These are phyloP conservation scores for Dioszegia crocea DNA, from an alignment of 768 basidiomycete species.

Conservation along the genomic window DNA sequence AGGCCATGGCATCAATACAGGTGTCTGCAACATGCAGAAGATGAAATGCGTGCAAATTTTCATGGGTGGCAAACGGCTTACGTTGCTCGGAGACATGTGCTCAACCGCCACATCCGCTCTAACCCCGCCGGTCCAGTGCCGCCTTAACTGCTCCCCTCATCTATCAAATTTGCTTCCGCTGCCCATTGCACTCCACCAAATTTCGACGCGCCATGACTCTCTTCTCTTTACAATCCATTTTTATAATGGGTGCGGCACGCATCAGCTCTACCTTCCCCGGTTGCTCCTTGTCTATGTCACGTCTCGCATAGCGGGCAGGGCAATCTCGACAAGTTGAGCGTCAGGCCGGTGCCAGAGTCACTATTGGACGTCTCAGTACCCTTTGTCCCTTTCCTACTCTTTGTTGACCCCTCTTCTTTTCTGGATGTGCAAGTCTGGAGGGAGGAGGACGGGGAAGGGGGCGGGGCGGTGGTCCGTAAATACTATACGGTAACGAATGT, in stretches of 20 bases:
- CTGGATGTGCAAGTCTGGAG: conserved; percentile 10
- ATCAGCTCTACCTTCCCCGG: conserved; percentile 26
- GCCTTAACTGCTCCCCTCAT: no score
- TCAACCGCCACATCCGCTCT: neutral
- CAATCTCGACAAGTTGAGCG: conserved; percentile 32
- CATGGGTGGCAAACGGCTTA: no score
- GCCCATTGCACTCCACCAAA: neutral
- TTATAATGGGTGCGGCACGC: conserved; percentile 25
- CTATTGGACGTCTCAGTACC: conserved; percentile 31
- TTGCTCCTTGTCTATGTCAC: conserved; percentile 26
- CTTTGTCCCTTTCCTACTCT: conserved; percentile 7
- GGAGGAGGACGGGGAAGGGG: conserved; percentile 3
- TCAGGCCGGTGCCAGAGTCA: conserved; percentile 29
- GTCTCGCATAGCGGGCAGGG: neutral
- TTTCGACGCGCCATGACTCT: neutral
- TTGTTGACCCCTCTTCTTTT: neutral
- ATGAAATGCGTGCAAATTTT: no score
- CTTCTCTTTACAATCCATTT: conserved; percentile 1
- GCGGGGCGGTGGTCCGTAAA: conserved; percentile 24
- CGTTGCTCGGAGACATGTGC: no score
- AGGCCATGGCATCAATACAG: no score
- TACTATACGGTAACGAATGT: neutral
- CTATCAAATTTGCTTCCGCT: neutral
- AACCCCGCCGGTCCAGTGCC: neutral
- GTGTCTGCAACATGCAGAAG: no score